These are phyloP conservation scores for Colletotrichum lindemuthianum DNA, from an alignment of 2,329 filamentous ascomycete species.

Conservation along the genomic window DNA sequence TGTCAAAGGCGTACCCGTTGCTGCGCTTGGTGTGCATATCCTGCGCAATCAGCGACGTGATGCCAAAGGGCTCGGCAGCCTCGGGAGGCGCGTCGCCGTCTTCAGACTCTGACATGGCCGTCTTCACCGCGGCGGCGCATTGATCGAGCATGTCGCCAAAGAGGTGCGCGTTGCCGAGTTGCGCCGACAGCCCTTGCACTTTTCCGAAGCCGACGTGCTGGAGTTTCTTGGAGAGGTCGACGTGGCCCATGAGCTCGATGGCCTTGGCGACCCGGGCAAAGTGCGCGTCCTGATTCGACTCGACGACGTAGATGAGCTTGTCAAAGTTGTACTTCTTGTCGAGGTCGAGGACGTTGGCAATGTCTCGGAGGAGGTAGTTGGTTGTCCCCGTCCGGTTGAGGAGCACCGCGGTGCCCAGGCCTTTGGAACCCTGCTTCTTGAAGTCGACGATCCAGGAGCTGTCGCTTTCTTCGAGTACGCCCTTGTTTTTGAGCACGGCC, in stretches of 20 bases:
- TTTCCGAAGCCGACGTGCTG: conserved; percentile 59
- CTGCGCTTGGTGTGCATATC: conserved; percentile 42
- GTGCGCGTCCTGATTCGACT: conserved; percentile 47
- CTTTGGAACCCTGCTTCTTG: conserved; percentile 73
- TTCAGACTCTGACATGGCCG: conserved; percentile 80
- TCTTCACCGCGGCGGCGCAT: conserved; percentile 52
- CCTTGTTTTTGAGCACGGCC: conserved; percentile 65
- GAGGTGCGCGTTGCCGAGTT: conserved; percentile 61
- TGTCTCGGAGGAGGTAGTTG: conserved; percentile 75
- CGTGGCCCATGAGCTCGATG: conserved; percentile 48
- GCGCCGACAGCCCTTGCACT: conserved; percentile 54
- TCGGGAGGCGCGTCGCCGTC: conserved; percentile 67
- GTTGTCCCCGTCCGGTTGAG: conserved; percentile 72
- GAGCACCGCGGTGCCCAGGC: conserved; percentile 73
- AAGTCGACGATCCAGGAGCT: conserved; percentile 77
- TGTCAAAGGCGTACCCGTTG: conserved; percentile 39
- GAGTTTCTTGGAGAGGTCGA: conserved; percentile 45
- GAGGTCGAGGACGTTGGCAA: conserved; percentile 73
- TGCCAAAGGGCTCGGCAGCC: conserved; percentile 73
- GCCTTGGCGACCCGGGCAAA: conserved; percentile 47
- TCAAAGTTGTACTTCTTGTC: conserved; percentile 58
- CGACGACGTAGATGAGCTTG: conserved; percentile 53
- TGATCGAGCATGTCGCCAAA: conserved; percentile 66
- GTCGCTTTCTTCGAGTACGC: conserved; percentile 71
- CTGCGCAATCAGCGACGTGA: conserved; percentile 74